Percentiles rank a stretch among this genome's conserved stretches.
Conservation (phyloP, 768 basidiomycete genomes). For the Strobilomyces echinocephalus region DNA sequence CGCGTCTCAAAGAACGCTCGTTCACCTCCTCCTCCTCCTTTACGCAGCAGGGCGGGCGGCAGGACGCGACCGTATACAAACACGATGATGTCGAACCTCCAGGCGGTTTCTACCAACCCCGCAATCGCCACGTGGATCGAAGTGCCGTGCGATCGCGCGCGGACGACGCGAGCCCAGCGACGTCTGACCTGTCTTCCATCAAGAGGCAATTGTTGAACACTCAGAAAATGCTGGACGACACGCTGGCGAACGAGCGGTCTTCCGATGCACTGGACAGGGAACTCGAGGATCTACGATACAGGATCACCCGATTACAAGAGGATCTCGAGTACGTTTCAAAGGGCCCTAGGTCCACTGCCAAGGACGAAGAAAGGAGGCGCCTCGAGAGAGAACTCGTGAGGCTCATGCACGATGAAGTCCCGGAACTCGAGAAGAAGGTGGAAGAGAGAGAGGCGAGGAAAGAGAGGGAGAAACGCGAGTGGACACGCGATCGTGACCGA, state of each 20-base stretch:
- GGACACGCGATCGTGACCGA: slow-evolving; percentile 73
- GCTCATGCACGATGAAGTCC: slow-evolving; percentile 86
- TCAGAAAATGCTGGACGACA: slow-evolving; percentile 73
- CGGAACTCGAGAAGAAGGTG: slow-evolving; percentile 83
- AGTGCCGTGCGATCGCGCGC: slow-evolving; percentile 69
- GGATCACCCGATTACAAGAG: slow-evolving; percentile 82
- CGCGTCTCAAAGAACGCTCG: slow-evolving; percentile 64
- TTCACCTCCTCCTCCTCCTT: slow-evolving; percentile 54
- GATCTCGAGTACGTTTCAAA: slow-evolving; percentile 85
- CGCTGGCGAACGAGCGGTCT: slow-evolving; percentile 65
- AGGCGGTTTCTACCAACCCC: slow-evolving; percentile 72
- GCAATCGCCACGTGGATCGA: slow-evolving; percentile 81
- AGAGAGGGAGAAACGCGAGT: slow-evolving; percentile 74
- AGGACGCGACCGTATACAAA: slow-evolving; percentile 91
- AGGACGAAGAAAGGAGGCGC: slow-evolving; percentile 81
- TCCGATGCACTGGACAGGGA: slow-evolving; percentile 92
- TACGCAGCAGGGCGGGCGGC: slow-evolving; percentile 49
- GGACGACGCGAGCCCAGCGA: slow-evolving; percentile 56
- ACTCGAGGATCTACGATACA: slow-evolving; percentile 78
- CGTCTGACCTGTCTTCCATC: slow-evolving; percentile 77
- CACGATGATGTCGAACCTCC: slow-evolving; percentile 61
- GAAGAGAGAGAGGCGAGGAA: slow-evolving; percentile 72
- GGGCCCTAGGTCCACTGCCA: slow-evolving; percentile 62
- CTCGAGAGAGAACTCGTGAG: slow-evolving; percentile 83
- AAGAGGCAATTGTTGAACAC: slow-evolving; percentile 79